Evolutionary conservation across 495 filamentous ascomycete genomes (phyloP).

Genomic region (Penicillium egyptiacum): DNA sequence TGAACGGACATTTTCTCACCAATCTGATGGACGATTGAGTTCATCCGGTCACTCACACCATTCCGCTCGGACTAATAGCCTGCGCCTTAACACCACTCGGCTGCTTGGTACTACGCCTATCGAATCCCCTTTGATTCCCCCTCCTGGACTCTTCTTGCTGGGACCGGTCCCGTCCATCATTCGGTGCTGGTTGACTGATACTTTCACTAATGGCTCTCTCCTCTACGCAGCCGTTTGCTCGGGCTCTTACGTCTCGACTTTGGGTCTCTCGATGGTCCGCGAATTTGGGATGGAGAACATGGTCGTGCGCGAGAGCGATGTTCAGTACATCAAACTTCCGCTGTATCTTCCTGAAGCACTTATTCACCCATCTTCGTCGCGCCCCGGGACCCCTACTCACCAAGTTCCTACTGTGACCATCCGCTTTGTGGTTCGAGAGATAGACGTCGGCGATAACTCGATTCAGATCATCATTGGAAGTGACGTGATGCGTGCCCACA

Average conservation of each 20-base stretch:
- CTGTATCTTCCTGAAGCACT: constrained; percentile 91
- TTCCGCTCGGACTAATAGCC: constrained; percentile 79
- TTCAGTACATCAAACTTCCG: constrained; percentile 67
- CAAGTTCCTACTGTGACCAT: constrained; percentile 79
- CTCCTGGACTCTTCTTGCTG: constrained; percentile 77
- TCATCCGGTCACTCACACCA: constrained; percentile 81
- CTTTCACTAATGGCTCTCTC: constrained; percentile 81
- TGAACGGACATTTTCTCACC: constrained; percentile 88
- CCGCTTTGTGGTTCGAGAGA: constrained; percentile 69
- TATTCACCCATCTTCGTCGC: constrained; percentile 70
- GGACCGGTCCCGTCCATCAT: constrained; percentile 91
- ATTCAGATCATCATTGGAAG: constrained; percentile 85
- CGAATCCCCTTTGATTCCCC: constrained; percentile 68
- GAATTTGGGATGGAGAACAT: constrained; percentile 68
- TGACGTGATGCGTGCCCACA: constrained; percentile 81
- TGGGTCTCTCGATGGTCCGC: constrained; percentile 70
- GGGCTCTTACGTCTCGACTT: constrained; percentile 79
- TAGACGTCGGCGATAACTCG: constrained; percentile 48
- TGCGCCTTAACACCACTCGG: constrained; percentile 71
- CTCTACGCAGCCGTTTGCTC: constrained; percentile 92
- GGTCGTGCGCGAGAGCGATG: constrained; percentile 63
- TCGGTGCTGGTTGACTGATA: constrained; percentile 87
- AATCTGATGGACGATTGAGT: constrained; percentile 94
- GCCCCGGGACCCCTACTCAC: constrained; percentile 68
- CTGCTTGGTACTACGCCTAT: constrained; percentile 60